Base-by-base conservation (phyloP, 2,329 filamentous ascomycete genomes). In the Leptographium radiaticola region DNA sequence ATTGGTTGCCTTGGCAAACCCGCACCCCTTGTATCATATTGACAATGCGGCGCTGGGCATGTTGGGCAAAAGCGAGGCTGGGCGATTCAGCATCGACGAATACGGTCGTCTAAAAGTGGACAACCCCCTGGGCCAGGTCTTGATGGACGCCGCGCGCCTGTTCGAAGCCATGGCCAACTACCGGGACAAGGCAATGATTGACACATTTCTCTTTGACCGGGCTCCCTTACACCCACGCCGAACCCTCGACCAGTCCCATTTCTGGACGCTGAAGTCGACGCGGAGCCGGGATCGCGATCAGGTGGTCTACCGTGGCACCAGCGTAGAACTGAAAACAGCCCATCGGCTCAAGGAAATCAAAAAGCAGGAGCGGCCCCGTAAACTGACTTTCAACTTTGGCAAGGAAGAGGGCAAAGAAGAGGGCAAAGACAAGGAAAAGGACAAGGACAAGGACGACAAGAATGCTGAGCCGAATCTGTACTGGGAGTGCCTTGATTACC, bases 181-280 rank as follows among this genome's bases (percentile, higher is more conserved):
- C 31, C 59, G 62, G 0, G 69, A 72, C 49, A 64, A 67, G 53
- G 59, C 57, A 40, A 52, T 71, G 7, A 59, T 71, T 2, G 55
- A 64, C 12, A 57, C 61, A 4, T 70, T 68, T 34, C 60, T 73
- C 0, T 59, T 65, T 15, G 16, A 52, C 0, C 57, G 69, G 1
- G 63, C 68, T 0, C 71, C 67, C 7, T 59, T 69, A 1, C 73
- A 76, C 55, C 67, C 71, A 0, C 65, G 74, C 0, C 61, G 74
- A 0, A 75, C 73, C 0, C 62, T 75, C 0, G 73, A 75, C 47
- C 73, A 75, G 55, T 68, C 67, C 0, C 74, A 72, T 54, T 70
- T 69, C 44, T 68, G 67, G 64, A 69, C 66, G 2, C 61, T 71
- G 2, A 61, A 65, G 0, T 66, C 69, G n/a, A 74, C 71, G 0